Percentiles rank a stretch among this genome's conserved stretches.
These are phyloP conservation scores for Copromyces sp. DNA, from an alignment of 495 filamentous ascomycete species.

Conservation along the genomic window DNA sequence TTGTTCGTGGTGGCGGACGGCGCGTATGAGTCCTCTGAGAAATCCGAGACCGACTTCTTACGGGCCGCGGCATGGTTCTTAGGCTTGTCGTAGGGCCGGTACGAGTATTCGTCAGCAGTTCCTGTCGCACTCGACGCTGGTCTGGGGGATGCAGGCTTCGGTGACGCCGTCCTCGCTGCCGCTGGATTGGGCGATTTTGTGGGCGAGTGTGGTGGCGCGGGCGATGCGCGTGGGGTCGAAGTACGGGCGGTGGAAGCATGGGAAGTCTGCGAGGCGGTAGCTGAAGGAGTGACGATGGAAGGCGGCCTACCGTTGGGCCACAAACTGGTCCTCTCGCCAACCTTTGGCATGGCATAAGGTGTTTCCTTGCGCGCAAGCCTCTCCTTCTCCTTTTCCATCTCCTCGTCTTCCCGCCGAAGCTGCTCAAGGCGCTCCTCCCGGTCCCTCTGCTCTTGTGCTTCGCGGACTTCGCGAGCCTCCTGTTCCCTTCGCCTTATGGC, in stretches of 20 bases:
- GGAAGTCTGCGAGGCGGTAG: conserved; percentile 2
- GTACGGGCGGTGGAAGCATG: not conserved
- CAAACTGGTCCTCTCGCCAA: conserved; percentile 47
- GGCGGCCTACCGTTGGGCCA: conserved; percentile 41
- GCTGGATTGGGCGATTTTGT: not conserved
- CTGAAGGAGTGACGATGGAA: conserved; percentile 19
- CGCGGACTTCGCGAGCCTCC: conserved; percentile 19
- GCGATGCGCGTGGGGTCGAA: not conserved
- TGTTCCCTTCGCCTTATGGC: conserved; percentile 33
- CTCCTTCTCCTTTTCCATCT: conserved; percentile 17
- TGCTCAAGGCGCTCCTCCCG: conserved; percentile 17
- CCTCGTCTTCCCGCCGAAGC: conserved; percentile 11
- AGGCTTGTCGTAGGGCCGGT: conserved; percentile 71
- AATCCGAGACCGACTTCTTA: conserved; percentile 50
- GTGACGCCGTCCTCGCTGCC: not conserved
- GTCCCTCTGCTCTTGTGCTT: conserved; percentile 34
- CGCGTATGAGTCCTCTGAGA: conserved; percentile 77
- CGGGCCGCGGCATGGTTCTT: conserved; percentile 36
- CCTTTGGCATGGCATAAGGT: conserved; percentile 41
- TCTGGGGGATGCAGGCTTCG: conserved; percentile 12
- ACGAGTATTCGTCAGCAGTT: conserved; percentile 64
- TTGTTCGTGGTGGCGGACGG: conserved; percentile 72
- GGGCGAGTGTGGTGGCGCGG: conserved; percentile 11
- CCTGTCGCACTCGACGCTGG: conserved; percentile 39
- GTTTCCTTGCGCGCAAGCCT: conserved; percentile 29